Evolutionary conservation across 495 filamentous ascomycete genomes (phyloP).

Genomic region (Glarea lozoyensis): DNA sequence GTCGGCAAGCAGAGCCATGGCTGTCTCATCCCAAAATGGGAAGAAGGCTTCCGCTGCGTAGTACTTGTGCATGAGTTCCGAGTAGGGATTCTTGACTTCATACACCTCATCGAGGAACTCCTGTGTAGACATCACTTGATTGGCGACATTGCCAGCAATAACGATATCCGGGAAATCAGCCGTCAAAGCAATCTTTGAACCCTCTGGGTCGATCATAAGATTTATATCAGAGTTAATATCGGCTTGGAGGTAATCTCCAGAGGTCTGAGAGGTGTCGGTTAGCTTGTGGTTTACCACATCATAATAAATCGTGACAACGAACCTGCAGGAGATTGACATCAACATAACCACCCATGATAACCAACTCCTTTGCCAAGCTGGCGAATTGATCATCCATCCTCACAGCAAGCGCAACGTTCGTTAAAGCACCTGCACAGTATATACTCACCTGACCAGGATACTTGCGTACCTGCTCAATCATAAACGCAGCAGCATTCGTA

Average conservation of each 20-base stretch:
- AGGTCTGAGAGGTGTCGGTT: not conserved
- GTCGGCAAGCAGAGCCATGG: slow-evolving; percentile 4
- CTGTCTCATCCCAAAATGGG: slow-evolving; percentile 12
- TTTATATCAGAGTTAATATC: slow-evolving; percentile 9
- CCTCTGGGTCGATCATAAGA: slow-evolving; percentile 9
- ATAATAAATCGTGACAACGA: no score
- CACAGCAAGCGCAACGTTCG: slow-evolving; percentile 4
- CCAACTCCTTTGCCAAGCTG: slow-evolving; percentile 6
- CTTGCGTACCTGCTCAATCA: slow-evolving; percentile 8
- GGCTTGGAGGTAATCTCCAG: slow-evolving; percentile 1
- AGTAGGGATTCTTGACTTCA: slow-evolving; percentile 10
- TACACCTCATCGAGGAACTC: slow-evolving; percentile 7
- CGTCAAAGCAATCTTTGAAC: slow-evolving; percentile 4
- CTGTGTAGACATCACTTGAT: slow-evolving; percentile 7
- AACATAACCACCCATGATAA: slow-evolving; percentile 8
- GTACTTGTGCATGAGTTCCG: slow-evolving; percentile 5
- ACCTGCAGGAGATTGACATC: slow-evolving; percentile 2
- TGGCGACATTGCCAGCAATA: slow-evolving; percentile 9
- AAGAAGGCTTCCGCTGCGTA: not conserved
- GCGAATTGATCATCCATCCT: slow-evolving; percentile 2
- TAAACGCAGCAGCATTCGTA: slow-evolving; percentile 6
- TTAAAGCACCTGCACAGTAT: slow-evolving; percentile 3
- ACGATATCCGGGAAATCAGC: slow-evolving; percentile 8
- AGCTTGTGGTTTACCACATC: no score
- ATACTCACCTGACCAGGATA: slow-evolving; percentile 7